Base-by-base conservation (phyloP, 2,329 filamentous ascomycete genomes). In the Aaosphaeria pasadenensis region DNA sequence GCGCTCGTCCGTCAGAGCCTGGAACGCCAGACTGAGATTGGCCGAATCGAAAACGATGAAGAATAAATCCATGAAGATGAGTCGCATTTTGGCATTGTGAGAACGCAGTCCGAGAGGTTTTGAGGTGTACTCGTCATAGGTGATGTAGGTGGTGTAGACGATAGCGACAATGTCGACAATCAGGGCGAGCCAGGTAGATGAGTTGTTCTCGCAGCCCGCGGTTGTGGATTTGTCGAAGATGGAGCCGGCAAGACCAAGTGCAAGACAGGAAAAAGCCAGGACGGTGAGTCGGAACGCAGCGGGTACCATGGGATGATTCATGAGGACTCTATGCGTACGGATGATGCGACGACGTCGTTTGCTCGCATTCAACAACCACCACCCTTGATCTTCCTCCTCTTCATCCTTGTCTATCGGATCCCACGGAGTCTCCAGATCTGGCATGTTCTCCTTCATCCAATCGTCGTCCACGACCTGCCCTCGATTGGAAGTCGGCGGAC, bases 1-100 rank as follows among this genome's bases (percentile, higher is more conserved):
- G 38, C 77, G 76, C 30, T 78, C 74, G 57, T 86, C 81, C 5
- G 78, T 86, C 46, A 96, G 75, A 6, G 89, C 87, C 65, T 89
- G 88, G 67, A 96, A 96, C 1, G 92, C 91, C 54, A 99, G 76
- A 38, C 89, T 88, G 29, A 95, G 81, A 72, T 96, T 97, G 44
- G 91, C 91, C 4, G 91, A 91, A 70, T 96, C 92, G 74, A 99
- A 96, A 39, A 97, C 91, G 63, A 99, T 96, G 68, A 99, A 99
- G 62, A 96, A 86, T 4, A 99, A 79, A 71, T 99, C 94, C 48
- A 96, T 81, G 46, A 99, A 83, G 51, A 97, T 88, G 43, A 99
- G 82, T 11, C 88, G 84, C 55, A 95, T 88, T 69, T 99, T 99
- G 43, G 89, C 87, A 48, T 85, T 85, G 7, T 90, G 85, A 5